Base-by-base conservation (phyloP, 2,329 filamentous ascomycete species). In the Penicillium rolfsii region DNA sequence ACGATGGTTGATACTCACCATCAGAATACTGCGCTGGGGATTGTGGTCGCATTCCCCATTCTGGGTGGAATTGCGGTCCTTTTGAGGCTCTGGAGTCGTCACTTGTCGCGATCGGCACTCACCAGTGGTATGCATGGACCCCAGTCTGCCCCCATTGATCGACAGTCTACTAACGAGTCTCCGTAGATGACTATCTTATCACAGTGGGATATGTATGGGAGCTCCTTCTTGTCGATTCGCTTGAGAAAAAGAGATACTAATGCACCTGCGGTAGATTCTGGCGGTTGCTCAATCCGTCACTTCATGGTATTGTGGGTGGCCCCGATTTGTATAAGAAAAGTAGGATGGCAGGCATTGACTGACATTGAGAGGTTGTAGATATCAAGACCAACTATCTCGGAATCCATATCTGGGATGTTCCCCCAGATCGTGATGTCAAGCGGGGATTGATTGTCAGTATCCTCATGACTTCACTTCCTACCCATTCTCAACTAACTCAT, bases 341-440 rank as follows among this genome's bases (percentile, higher is more conserved):
- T 11, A 28, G 12, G 1, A 6, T 26, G 9, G 2, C 49, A 36
- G 19, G 22, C 19, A 35, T 33, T 30, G 6, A 19, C 35, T 46
- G n/a, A 26, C 59, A 46, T 8, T 8, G 50, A n/a, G 50, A 4
- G 53, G 11, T 6, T 0, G 1, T 19, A 73, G 70, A 64, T n/a
- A 67, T 71, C 41, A 70, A 70, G 54, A 45, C 63, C 3, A 72
- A 71, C 40, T 69, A 70, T 62, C 59, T 70, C 41, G 71, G 71
- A 3, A 68, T 71, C 45, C 69, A 71, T 36, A 16, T 45, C 5
- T 61, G 59, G 58, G 69, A 73, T 30, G 57, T 71, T 2, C 71
- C 71, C 1, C 19, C 48, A 19, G 58, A 65, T 38, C 57, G 58
- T 28, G 55, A 70, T 57, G 28, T 52, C 3, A 66, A 60, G 50